phyloP scores from a whole-genome alignment of 2,329 filamentous ascomycete genomes.

The Xylariaceae sp. region DNA sequence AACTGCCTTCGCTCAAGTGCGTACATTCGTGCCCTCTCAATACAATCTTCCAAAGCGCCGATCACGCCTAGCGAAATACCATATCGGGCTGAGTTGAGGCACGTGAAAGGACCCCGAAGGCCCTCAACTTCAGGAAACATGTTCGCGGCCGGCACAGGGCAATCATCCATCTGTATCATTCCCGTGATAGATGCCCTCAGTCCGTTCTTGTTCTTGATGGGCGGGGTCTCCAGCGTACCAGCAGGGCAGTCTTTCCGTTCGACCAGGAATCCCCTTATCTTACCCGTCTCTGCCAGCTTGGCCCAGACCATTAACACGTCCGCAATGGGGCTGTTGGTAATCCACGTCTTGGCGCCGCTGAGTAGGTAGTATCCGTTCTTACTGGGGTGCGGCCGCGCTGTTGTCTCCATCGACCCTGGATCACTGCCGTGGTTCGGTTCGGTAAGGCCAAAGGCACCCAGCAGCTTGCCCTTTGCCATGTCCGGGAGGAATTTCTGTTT shows the following conservation, averaged over 20 bases:
- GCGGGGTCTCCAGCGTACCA: constrained; percentile 85
- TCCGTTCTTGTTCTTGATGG: constrained; percentile 93
- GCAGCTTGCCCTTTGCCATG: constrained; percentile 76
- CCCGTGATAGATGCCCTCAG: constrained; percentile 90
- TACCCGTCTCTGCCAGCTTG: constrained; percentile 83
- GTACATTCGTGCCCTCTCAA: constrained; percentile 76
- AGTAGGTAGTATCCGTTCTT: constrained; percentile 79
- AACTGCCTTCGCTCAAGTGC: constrained; percentile 94
- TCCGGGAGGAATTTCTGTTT: constrained; percentile 78
- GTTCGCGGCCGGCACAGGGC: constrained; percentile 82
- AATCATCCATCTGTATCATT: constrained; percentile 94
- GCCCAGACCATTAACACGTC: constrained; percentile 89
- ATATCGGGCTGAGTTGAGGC: constrained; percentile 87
- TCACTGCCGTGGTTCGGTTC: constrained; percentile 93
- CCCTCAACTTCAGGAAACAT: constrained; percentile 93
- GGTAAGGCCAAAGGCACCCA: constrained; percentile 85
- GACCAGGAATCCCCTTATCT: constrained; percentile 89
- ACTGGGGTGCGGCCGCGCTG: constrained; percentile 76
- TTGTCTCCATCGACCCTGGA: constrained; percentile 85
- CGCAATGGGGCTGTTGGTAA: constrained; percentile 88
- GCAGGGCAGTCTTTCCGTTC: constrained; percentile 81
- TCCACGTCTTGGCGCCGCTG: constrained; percentile 88
- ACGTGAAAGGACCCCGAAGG: constrained; percentile 83
- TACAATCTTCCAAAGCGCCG: constrained; percentile 89
- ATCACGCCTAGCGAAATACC: constrained; percentile 94